Evolutionary conservation across 495 filamentous ascomycete genomes (phyloP), one percentile per base, ranked within the genome.

Genomic region (Chaetomidium leptoderma): DNA sequence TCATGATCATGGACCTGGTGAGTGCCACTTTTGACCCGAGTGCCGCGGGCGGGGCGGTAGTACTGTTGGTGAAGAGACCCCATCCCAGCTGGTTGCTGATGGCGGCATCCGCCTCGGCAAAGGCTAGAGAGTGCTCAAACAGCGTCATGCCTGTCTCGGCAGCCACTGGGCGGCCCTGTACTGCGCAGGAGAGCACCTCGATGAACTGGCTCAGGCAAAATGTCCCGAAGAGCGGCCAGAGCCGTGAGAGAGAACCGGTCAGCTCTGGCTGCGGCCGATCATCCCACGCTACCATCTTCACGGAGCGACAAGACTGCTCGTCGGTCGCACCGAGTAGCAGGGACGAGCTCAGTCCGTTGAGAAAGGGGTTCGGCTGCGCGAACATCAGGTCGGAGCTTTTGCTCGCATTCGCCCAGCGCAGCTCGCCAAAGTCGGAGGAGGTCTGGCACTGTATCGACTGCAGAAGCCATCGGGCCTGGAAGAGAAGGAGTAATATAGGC

Each of bases 101-200:
- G 59, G 90, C 86, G 11, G 89, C 86, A 67, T 98, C 95, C 4
- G 93, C 91, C 70, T 98, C 95, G 2, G 93, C 90, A 71, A 97
- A 98, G 0, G 93, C 93, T 14, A 98, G 76, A 0, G 93, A 97
- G 66, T 96, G 91, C 63, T 98, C 93, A 66, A 98, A 93, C 19
- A 97, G 81, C 0, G 92, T 96, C 89, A 97, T 97, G 6, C 92
- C 91, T 1, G 91, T 93, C 72, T 97, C 93, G 0, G 90, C 85
- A 57, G 86, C 81, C 6, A 87, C 78, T 4, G 79, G 78, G 11
- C 87, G 82, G n/a, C 92, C 91, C 61, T 95, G 91, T n/a, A 97
- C 76, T 5, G 92, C 88, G 68, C 90, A 92, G 6, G 86, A 83
- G 21, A 97, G 75, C 0, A 87, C 91, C 66, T 97, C 93, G 26